Percentiles rank a stretch among this genome's conserved stretches.
These are phyloP conservation scores for Mortierella alpina DNA, from an alignment of 192 early-diverging fungal genomes.

Conservation along the genomic window DNA sequence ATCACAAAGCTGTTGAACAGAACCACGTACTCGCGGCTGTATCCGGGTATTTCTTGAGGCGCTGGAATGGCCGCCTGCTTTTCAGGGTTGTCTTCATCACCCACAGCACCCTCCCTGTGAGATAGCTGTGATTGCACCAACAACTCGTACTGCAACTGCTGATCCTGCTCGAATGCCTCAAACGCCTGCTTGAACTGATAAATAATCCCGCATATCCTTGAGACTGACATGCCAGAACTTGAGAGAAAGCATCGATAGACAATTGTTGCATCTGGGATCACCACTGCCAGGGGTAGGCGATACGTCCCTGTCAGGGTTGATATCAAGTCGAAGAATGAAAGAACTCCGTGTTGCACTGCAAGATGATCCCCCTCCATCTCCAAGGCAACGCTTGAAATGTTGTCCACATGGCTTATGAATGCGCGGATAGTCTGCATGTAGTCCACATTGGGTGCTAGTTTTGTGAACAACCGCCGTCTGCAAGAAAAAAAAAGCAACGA, in stretches of 20 bases:
- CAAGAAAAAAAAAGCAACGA: background rate
- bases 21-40: conserved; percentile 55
- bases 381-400: conserved; percentile 37
- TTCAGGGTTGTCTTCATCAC: background rate
- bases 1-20: conserved; percentile 66
- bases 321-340: conserved; percentile 62
- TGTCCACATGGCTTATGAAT: conserved; percentile 60
- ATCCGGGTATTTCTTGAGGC: conserved; percentile 25
- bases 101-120: background rate
- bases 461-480: conserved; percentile 50
- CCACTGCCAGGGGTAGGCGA: conserved; percentile 48
- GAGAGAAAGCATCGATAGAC: conserved; percentile 61
- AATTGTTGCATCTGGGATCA: conserved; percentile 56
- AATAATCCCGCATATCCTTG: conserved; percentile 61
- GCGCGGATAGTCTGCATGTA: conserved; percentile 55
- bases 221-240: conserved; percentile 56
- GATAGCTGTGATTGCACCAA: conserved; percentile 28
- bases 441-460: conserved; percentile 53
- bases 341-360: conserved; percentile 56
- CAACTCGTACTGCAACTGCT: conserved; percentile 33
- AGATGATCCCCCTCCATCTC: conserved; percentile 57
- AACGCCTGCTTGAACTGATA: conserved; percentile 57
- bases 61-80: background rate
- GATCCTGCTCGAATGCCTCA: conserved; percentile 51
- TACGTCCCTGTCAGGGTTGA: conserved; percentile 23